Conservation (phyloP, 306 rosid species). For the Corylus heterophylla region DNA sequence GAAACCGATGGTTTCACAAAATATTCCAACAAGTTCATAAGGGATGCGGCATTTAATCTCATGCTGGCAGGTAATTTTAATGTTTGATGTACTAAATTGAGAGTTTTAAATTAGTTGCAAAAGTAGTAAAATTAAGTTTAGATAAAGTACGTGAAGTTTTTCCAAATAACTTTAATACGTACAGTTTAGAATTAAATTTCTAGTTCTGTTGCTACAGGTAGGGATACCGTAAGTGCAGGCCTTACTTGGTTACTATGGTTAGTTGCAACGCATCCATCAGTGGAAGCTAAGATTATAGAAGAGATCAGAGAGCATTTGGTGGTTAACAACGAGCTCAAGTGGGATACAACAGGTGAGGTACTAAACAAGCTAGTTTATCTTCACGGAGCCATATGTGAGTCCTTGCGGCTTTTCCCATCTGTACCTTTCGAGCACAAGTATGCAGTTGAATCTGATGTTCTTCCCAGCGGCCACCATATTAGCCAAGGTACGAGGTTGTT, state of each 20-base stretch:
- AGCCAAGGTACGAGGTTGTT: background rate
- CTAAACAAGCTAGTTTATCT: slow-evolving; percentile 29
- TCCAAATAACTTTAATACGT: too few relatives aligned
- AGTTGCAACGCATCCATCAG: slow-evolving; percentile 7
- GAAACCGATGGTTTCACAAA: background rate
- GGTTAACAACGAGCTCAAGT: background rate
- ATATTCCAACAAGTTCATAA: background rate
- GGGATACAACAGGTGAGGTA: slow-evolving; percentile 19
- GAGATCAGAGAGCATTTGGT: background rate
- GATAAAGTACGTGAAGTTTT: too few relatives aligned
- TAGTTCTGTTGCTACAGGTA: background rate
- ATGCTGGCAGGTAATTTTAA: background rate
- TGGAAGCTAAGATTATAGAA: slow-evolving; percentile 33
- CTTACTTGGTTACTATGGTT: slow-evolving; percentile 4
- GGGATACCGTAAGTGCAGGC: background rate
- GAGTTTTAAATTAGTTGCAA: too few relatives aligned
- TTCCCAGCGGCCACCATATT: slow-evolving; percentile 39
- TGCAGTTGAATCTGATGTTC: slow-evolving; percentile 8
- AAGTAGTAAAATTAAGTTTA: too few relatives aligned
- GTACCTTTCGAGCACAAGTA: slow-evolving; percentile 24
- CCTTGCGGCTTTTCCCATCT: slow-evolving; percentile 34
- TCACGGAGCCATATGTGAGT: slow-evolving; percentile 30
- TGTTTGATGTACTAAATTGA: too few relatives aligned
- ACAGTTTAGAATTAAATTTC: too few relatives aligned
- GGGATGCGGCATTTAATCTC: slow-evolving; percentile 6